A percentile compares a stretch with the other conserved stretches of the same genome.
These are phyloP conservation scores for Baorangia bicolor DNA, from an alignment of 768 basidiomycete species.

Conservation along the genomic window DNA sequence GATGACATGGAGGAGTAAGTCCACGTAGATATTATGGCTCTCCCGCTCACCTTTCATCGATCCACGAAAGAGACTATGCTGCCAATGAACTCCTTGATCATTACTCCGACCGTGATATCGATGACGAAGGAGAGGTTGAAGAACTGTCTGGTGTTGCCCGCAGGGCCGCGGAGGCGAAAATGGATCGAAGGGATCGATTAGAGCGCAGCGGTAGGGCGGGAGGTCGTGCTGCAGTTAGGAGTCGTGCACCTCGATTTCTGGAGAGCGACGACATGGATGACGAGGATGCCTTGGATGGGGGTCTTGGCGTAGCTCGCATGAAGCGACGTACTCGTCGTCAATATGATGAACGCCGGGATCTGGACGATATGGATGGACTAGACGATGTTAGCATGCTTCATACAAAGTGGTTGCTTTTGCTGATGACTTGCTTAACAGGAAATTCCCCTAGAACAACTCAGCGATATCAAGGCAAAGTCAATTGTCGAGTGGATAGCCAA, in stretches of 20 bases:
- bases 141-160: constrained; percentile 69
- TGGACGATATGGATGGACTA: constrained; percentile 87
- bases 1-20: constrained; percentile 73
- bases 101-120: constrained; percentile 84
- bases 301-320: constrained; percentile 66
- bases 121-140: constrained; percentile 74
- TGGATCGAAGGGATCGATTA: constrained; percentile 84
- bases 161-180: constrained; percentile 79
- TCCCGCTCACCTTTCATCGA: constrained; percentile 9
- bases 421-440: constrained; percentile 52
- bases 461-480: constrained; percentile 96
- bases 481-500: constrained; percentile 98
- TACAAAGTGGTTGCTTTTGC: background rate
- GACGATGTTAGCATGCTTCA: constrained; percentile 64
- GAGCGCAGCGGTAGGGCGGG: constrained; percentile 67
- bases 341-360: constrained; percentile 89
- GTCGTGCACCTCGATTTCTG: constrained; percentile 84
- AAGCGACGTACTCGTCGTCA: constrained; percentile 82
- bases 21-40: background rate
- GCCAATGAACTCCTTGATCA: constrained; percentile 77
- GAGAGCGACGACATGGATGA: constrained; percentile 80
- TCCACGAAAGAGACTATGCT: constrained; percentile 71
- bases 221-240: constrained; percentile 71
- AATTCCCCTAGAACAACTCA: constrained; percentile 91
- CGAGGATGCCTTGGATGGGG: constrained; percentile 69